Evolutionary conservation across 2,329 filamentous ascomycete species (phyloP).

Genomic region (Verruconis gallopava): DNA sequence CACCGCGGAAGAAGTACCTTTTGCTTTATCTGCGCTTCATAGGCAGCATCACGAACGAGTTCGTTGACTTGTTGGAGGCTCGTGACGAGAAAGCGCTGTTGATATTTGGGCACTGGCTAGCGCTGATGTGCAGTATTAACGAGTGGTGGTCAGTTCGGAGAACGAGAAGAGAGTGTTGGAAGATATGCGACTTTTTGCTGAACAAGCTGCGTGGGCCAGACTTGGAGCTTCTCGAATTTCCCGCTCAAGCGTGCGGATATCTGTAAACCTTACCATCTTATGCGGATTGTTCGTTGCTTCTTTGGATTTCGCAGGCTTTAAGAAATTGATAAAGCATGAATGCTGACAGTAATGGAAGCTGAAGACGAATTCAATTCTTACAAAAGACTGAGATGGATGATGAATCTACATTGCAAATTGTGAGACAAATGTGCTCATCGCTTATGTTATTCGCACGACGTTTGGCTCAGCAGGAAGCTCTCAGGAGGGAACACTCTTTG

Average conservation of each 20-base stretch:
- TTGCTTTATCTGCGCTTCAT: conserved; percentile 8
- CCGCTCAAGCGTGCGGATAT: not conserved
- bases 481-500: too few species aligned
- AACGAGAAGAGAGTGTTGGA: conserved; percentile 10
- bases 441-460: too few species aligned
- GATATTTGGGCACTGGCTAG: conserved; percentile 12
- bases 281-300: too few species aligned
- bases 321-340: too few species aligned
- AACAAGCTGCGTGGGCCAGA: not conserved
- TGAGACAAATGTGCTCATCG: too few species aligned
- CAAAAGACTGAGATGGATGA: too few species aligned
- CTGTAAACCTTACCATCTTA: too few species aligned
- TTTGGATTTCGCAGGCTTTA: too few species aligned
- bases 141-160: conserved; percentile 10
- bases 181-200: conserved; percentile 8
- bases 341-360: too few species aligned
- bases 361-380: too few species aligned
- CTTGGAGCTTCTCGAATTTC: not conserved
- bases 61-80: conserved; percentile 10
- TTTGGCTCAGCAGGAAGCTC: too few species aligned
- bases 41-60: conserved; percentile 5
- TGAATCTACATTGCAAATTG: too few species aligned
- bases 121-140: conserved; percentile 10
- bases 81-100: conserved; percentile 10
- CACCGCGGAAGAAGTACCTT: conserved; percentile 4